Base-by-base conservation (phyloP, 345 rosid species). In the Sisymbrium irio region DNA sequence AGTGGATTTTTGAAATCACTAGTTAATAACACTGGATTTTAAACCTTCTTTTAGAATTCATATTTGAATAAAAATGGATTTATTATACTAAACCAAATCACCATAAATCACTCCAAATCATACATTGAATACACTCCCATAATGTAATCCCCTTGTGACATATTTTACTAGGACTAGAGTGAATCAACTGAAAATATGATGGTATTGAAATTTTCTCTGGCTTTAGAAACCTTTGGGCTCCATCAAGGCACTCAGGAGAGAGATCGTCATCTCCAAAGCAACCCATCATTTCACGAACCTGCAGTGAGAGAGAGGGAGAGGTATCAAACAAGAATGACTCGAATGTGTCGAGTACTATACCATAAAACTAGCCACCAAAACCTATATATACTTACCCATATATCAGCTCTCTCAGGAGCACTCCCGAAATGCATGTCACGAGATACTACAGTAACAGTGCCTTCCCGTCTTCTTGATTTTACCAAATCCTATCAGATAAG, bases 401-500 rank as follows among this genome's bases (percentile, higher is more conserved):
- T 91, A 83, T 91, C 98, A 68, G 98, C 94, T 73, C 83, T 79
- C 85, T 89, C 92, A 61, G 97, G 91, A 76, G 98, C 97, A 85
- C 76, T 85, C 97, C 98, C 91, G 67, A 60, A 62, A 37, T 96
- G 94, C 98, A 93, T 88, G 81, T 93, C 98, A 83, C 91, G 79
- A 37, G 98, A 88, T 67, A 93, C 79, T 79, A 93, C 87, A 30
- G 89, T 86, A 72, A 93, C 98, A 55, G 51, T 19, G 39, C 70
- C 85, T 73, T 89, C 95, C 98, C 96, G 91, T 7, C 96, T 90
- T 73, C n/a, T 55, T 22, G 0, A 18, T 60, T 40, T 28, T 41
- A 68, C 54, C 30, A 68, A 28, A 68, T 41, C 32, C 63, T 68
- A 22, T 28, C 41, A 68, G 40, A 53, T 54, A 40, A 40, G 41